Evolutionary conservation across 202 grass and related monocot genomes (phyloP), one percentile per base, ranked within the genome.

Genomic region (Alloteropsis angusta): DNA sequence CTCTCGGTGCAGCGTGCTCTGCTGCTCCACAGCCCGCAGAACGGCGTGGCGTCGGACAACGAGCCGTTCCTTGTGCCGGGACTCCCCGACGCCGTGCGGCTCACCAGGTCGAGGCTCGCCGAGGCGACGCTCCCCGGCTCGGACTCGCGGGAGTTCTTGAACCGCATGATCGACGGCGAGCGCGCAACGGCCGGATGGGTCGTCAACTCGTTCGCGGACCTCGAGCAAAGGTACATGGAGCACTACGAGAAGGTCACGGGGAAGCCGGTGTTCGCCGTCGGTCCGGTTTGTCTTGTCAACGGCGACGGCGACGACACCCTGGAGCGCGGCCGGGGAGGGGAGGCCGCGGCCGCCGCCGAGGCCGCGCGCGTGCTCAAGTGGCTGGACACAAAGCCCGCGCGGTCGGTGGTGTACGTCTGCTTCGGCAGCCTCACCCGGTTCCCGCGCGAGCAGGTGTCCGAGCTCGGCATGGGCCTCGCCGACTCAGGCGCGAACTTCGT

Each of bases 361-460:
- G 82, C 72, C 9, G 63, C 60, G 63, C 76, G 65, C 22, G 49
- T 83, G 19, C n/a, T 90, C 38, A 4, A 2, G 3, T 96, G 93
- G 93, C 82, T 96, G 23, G 89, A 92, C 65, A 39, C 54, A 5
- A 87, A 85, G 71, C 75, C 87, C 1, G 66, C 75, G 15, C 69
- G 82, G 18, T 96, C 87, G 12, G 93, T 96, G 56, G 73, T 88
- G 39, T 96, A 90, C 52, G 85, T 90, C 50, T 90, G 85, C 65
- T 92, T 96, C 39, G 89, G 89, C 3, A 92, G 87, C 75, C 65
- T 90, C 41, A 87, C 77, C 32, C 45, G 78, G 7, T 81, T 92
- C 56, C 72, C 68, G 45, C 60, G 9, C 3, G 81, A 77, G 42
- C 89, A 96, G 76, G 68, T 96, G 38, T 19, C 28, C 5, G 84